Conservation (phyloP, 345 rosid genomes). For the Heritiera fomes region DNA sequence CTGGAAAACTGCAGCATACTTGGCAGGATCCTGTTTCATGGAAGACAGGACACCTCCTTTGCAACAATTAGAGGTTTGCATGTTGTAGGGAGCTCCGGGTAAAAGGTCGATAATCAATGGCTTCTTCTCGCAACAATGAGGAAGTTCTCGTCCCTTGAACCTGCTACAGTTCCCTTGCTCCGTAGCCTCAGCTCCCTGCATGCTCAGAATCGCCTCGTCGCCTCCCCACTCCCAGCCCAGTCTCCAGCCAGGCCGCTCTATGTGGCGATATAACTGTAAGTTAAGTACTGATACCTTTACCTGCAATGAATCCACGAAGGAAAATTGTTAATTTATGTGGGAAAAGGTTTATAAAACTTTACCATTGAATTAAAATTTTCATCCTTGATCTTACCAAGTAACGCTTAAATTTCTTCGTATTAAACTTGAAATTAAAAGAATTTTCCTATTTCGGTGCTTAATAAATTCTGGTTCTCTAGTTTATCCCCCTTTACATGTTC, state of each 20-base stretch:
- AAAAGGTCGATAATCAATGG: conserved; percentile 74
- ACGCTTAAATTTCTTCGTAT: no score
- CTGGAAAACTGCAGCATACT: conserved; percentile 45
- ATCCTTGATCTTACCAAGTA: no score
- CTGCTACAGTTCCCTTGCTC: conserved; percentile 81
- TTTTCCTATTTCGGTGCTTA: no score
- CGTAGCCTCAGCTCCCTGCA: conserved; percentile 80
- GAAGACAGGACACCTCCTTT: conserved; percentile 74
- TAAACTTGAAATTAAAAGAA: no score
- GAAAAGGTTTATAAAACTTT: no score
- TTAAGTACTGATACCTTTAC: conserved; percentile 58
- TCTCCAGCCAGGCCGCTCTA: conserved; percentile 84
- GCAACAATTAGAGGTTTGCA: conserved; percentile 68
- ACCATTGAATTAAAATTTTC: no score
- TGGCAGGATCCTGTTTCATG: conserved; percentile 53
- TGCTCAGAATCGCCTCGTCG: conserved; percentile 67
- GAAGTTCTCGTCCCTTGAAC: conserved; percentile 44
- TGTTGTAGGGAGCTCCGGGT: conserved; percentile 61
- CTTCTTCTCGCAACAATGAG: conserved; percentile 65
- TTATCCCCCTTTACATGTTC: no score
- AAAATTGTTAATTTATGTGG: no score
- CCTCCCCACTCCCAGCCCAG: conserved; percentile 67
- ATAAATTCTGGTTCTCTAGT: no score
- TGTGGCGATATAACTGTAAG: conserved; percentile 68
- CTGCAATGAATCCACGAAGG: conserved; percentile 30